phyloP scores from a whole-genome alignment of 225 moss, liverwort and hornwort species.

The Anthoceros angustus region DNA sequence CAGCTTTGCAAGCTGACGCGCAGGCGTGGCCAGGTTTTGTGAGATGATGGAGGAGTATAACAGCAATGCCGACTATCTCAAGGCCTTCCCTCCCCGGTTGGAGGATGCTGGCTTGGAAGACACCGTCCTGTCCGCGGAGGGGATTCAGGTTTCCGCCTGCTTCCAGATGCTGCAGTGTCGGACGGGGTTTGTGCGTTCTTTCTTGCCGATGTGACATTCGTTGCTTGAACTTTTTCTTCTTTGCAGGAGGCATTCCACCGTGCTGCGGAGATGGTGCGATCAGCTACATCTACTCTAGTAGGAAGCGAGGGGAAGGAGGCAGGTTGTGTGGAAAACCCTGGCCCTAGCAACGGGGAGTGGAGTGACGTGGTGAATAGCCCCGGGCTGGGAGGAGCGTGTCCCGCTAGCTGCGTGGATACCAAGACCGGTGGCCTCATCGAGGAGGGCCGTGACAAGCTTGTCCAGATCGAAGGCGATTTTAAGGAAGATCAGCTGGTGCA shows the following conservation, averaged over 20 bases:
- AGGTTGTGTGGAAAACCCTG: conserved; percentile 28
- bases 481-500: conserved; percentile 34
- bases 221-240: too few relatives aligned
- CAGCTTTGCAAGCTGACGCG: not conserved
- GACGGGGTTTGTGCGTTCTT: not conserved
- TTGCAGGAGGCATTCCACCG: conserved; percentile 42
- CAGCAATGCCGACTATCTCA: conserved; percentile 22
- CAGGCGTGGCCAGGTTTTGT: not conserved
- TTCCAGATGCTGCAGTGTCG: not conserved
- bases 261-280: conserved; percentile 29
- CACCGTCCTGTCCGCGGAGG: conserved; percentile 38
- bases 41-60: conserved; percentile 21
- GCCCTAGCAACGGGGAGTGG: conserved; percentile 21
- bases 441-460: conserved; percentile 40
- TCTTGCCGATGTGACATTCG: too few relatives aligned
- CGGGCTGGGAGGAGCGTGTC: not conserved
- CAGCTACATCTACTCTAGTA: conserved; percentile 23
- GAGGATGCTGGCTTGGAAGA: conserved; percentile 60
- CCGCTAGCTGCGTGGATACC: conserved; percentile 32
- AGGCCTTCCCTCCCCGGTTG: conserved; percentile 32
- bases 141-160: conserved; percentile 28
- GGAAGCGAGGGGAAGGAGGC: conserved; percentile 15
- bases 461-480: conserved; percentile 22
- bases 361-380: conserved; percentile 20
- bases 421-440: conserved; percentile 41